Evolutionary conservation across 2,329 filamentous ascomycete genomes (phyloP).

Genomic region (Mycosphaerella sp.): DNA sequence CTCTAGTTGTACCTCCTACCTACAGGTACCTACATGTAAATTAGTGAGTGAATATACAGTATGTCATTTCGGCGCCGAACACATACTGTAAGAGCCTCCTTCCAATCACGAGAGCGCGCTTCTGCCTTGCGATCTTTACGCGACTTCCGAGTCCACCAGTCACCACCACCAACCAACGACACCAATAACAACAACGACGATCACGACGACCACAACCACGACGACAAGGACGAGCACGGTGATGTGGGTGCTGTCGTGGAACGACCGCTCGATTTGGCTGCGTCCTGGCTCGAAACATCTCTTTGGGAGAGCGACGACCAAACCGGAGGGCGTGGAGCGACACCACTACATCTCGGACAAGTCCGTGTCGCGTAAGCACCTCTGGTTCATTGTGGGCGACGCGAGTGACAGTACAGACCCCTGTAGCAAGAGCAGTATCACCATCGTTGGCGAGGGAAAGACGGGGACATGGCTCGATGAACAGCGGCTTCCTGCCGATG

Average conservation of each 20-base stretch:
- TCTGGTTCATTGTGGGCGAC: constrained; percentile 64
- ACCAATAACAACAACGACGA: no score
- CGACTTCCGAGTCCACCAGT: not conserved
- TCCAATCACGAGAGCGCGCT: not conserved
- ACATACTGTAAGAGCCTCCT: not conserved
- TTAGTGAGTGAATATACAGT: no score
- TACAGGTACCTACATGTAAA: not conserved
- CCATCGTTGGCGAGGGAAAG: constrained; percentile 76
- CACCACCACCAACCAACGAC: no score
- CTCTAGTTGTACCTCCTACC: no score
- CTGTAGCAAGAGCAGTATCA: constrained; percentile 60
- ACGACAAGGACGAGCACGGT: not conserved
- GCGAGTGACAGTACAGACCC: constrained; percentile 58
- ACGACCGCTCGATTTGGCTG: constrained; percentile 36
- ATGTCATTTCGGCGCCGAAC: not conserved
- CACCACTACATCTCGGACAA: constrained; percentile 67
- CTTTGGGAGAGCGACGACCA: constrained; percentile 63
- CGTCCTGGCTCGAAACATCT: constrained; percentile 27
- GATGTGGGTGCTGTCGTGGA: constrained; percentile 53
- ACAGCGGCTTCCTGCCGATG: constrained; percentile 51
- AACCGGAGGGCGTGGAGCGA: constrained; percentile 32
- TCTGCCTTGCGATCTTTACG: not conserved
- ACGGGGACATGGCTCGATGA: constrained; percentile 75
- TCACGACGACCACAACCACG: no score
- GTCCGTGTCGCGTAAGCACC: constrained; percentile 81